Evolutionary conservation across 176 grass and related monocot species (phyloP).

Genomic region (Tillandsia fasciculata): DNA sequence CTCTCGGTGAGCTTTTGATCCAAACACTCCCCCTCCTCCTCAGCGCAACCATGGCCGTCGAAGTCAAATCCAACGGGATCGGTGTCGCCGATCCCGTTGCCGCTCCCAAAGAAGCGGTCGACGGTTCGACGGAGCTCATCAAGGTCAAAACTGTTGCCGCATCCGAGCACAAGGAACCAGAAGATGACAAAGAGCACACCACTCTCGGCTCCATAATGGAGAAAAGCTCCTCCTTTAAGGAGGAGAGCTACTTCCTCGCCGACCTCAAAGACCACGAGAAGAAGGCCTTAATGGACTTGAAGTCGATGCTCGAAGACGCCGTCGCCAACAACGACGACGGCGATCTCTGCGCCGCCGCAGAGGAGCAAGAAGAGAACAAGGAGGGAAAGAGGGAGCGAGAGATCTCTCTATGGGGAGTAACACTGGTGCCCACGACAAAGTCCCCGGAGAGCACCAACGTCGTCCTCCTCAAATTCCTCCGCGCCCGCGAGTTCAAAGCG

Average conservation of each 20-base stretch:
- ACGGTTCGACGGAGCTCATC: not conserved
- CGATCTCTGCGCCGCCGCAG: not conserved
- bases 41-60: conserved; percentile 18
- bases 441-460: conserved; percentile 11
- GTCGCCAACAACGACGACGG: conserved; percentile 3
- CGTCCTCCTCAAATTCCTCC: conserved; percentile 23
- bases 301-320: conserved; percentile 26
- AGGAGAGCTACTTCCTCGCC: conserved; percentile 33
- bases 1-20: not conserved
- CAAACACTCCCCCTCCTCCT: not conserved
- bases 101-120: conserved; percentile 2
- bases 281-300: conserved; percentile 37
- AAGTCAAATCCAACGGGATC: conserved; percentile 13
- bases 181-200: conserved; percentile 11
- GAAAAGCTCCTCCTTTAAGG: conserved; percentile 26
- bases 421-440: conserved; percentile 4
- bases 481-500: conserved; percentile 20
- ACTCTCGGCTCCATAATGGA: conserved; percentile 25
- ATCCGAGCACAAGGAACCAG: not conserved
- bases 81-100: not conserved
- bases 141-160: conserved; percentile 1
- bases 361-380: conserved; percentile 1
- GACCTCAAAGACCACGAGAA: conserved; percentile 30
- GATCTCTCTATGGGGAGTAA: conserved; percentile 16
- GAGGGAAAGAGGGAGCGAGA: not conserved